Evolutionary conservation across 805 yeast genomes (phyloP), one percentile per base, ranked within the genome.

Genomic region (Candida sithepensis): DNA sequence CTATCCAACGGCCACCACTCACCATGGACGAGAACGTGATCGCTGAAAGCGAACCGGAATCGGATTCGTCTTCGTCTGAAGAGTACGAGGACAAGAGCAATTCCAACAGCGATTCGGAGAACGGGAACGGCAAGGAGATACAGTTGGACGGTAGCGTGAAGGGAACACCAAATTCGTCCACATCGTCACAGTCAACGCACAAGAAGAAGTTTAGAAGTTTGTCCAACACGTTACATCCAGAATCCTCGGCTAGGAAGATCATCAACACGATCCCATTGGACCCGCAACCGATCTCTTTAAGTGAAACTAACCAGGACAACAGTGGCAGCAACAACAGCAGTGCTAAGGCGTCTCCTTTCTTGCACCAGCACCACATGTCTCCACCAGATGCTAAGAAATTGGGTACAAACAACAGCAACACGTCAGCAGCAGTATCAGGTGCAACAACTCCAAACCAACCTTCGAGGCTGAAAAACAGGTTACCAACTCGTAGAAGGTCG

Each of bases 211-310:
- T 67, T 22, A 68, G 86, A 54, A 69, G 81, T 3, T 62, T 82
- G 12, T 78, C 85, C 2, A 76, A 71, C 45, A 73, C 79, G 4
- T 68, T 74, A 36, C 77, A 84, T 59, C 87, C 88, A 1, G 92
- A 84, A 59, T 75, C 79, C 22, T 78, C 83, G 41, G 94, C 92
- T 0, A 72, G 94, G 53, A 80, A 77, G 59, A 84, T 87, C 52
- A 87, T 87, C 41, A 75, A 81, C 42, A 87, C 91, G 0, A 83
- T 87, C 54, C 96, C 96, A 2, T 68, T 87, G 52, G 96, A 87
- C 62, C 96, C 96, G 0, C 84, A 79, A 45, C 96, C 96, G 4
- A 87, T 87, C 26, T 65, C 80, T 2, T 39, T 65, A 14, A 55
- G 55, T 8, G 67, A 59, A 21, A 57, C 33, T 16, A 42, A 36